Percentiles rank a stretch among this genome's conserved stretches.
These are phyloP conservation scores for Vigna angularis DNA, from an alignment of 306 rosid species.

Conservation along the genomic window DNA sequence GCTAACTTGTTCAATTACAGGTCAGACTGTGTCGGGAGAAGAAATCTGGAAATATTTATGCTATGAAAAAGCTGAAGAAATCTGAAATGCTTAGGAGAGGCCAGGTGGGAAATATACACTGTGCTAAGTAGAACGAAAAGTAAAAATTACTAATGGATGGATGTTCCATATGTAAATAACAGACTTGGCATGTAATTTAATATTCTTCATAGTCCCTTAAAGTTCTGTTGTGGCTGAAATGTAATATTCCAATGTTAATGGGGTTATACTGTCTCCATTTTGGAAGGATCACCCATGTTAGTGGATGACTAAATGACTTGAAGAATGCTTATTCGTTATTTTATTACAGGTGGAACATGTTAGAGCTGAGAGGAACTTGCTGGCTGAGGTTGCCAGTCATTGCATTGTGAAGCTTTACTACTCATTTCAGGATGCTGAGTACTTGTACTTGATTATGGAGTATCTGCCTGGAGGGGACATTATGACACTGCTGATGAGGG, in stretches of 20 bases:
- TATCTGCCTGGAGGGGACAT: conserved; percentile 98
- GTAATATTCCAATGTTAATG: conserved; percentile 13
- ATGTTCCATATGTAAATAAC: conserved; percentile 13
- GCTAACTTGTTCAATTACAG: conserved; percentile 60
- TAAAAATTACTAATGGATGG: conserved; percentile 32
- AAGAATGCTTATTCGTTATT: conserved; percentile 23
- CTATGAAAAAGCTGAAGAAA: conserved; percentile 98
- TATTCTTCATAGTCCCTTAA: conserved; percentile 5
- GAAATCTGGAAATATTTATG: conserved; percentile 97
- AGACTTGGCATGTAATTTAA: conserved; percentile 15
- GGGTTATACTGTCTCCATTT: conserved; percentile 27
- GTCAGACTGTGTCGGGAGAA: conserved; percentile 98
- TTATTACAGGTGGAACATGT: conserved; percentile 91
- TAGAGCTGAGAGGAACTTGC: conserved; percentile 97
- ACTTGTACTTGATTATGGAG: conserved; percentile 94
- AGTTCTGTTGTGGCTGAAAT: conserved; percentile 24
- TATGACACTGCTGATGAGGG: conserved; percentile 97
- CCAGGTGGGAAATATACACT: conserved; percentile 72
- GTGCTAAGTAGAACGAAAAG: conserved; percentile 26
- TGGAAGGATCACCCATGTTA: conserved; percentile 34
- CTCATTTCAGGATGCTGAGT: conserved; percentile 96
- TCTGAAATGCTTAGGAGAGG: conserved; percentile 98
- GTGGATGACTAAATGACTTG: conserved; percentile 42
- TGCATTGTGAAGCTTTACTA: conserved; percentile 98
- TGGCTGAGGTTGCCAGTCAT: conserved; percentile 99